Evolutionary conservation across 2,329 filamentous ascomycete genomes (phyloP), one percentile per base, ranked within the genome.

Genomic region (Claviceps sp.): DNA sequence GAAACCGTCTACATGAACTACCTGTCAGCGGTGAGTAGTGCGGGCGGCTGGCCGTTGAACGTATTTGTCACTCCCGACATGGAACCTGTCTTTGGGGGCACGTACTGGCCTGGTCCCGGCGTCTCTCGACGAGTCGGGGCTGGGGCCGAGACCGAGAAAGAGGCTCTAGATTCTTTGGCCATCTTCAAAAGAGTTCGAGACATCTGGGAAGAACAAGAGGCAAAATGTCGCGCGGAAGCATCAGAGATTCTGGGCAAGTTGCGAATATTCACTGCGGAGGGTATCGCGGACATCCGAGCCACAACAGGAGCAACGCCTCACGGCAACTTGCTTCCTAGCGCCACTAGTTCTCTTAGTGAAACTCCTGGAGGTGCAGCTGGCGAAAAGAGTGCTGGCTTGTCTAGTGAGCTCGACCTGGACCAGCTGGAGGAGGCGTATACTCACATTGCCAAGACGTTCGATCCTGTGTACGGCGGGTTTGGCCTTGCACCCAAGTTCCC

Each of bases 1-100:
- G 93, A 98, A 64, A 83, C 87, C 56, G 90, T 97, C 57, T 97
- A 97, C 67, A 96, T 96, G 89, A 95, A 95, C 71, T 98, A 95
- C 67, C 85, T 95, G 42, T 89, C 96, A 65, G 91, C 91, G 1
- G 91, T 93, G 11, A 95, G 86, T 54, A 89, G 87, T 19, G 84
- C 81, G 1, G 91, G 89, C 10, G 93, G 93, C 41, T 97, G 93
- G 90, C 93, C 93, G 1, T 71, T 97, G 55, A 97, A 96, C 63
- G 84, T 95, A n/a, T 97, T 98, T 65, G 77, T 97, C 34, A 98
- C 93, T 0, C 89, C 93, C 0, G 84, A 95, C 59, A 77, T 97
- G 26, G 85, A 95, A 62, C 93, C 93, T 0, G 86, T 98, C 10
- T 97, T 96, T 68, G 93, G 93, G 40, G 91, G 91, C 24, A 96